Evolutionary conservation across 208 protist genomes (phyloP).

Genomic region (Wallacemonas rigidus): DNA sequence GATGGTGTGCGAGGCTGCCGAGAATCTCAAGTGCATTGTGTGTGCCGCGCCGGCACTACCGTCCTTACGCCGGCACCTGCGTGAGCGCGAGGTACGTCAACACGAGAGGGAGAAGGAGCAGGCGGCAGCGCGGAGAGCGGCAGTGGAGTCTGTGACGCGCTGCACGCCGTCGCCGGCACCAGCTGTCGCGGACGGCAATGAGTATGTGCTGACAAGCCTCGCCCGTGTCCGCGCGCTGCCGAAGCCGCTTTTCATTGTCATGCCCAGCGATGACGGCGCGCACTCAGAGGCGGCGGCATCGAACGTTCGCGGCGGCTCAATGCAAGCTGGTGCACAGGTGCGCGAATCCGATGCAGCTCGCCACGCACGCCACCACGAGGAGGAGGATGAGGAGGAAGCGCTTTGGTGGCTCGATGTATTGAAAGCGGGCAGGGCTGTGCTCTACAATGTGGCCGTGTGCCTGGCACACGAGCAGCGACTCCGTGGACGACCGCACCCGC

Average conservation of each 20-base stretch:
- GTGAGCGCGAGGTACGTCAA: conserved; percentile 8
- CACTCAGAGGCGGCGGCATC: background rate
- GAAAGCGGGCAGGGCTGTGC: conserved; percentile 1
- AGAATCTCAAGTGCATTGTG: conserved; percentile 47
- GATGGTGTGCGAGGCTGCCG: conserved; percentile 27
- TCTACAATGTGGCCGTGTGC: background rate
- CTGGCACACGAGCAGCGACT: conserved; percentile 1
- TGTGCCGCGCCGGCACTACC: conserved; percentile 45
- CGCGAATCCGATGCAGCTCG: too few relatives aligned
- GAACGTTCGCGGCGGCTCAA: too few relatives aligned
- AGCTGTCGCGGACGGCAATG: too few relatives aligned
- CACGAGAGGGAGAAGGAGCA: conserved; percentile 8
- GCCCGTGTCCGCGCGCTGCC: background rate
- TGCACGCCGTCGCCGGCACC: too few relatives aligned
- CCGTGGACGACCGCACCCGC: background rate
- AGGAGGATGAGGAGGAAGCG: conserved; percentile 27
- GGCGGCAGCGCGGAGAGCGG: background rate
- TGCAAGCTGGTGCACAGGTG: too few relatives aligned
- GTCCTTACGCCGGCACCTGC: conserved; percentile 22
- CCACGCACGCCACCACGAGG: too few relatives aligned
- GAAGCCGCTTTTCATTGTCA: conserved; percentile 3
- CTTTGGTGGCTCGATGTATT: conserved; percentile 66
- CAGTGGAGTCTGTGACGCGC: background rate
- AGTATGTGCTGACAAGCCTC: too few relatives aligned
- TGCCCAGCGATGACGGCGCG: background rate